Conservation (phyloP, 2,329 filamentous ascomycete genomes). For the Pezicula radicicola region DNA sequence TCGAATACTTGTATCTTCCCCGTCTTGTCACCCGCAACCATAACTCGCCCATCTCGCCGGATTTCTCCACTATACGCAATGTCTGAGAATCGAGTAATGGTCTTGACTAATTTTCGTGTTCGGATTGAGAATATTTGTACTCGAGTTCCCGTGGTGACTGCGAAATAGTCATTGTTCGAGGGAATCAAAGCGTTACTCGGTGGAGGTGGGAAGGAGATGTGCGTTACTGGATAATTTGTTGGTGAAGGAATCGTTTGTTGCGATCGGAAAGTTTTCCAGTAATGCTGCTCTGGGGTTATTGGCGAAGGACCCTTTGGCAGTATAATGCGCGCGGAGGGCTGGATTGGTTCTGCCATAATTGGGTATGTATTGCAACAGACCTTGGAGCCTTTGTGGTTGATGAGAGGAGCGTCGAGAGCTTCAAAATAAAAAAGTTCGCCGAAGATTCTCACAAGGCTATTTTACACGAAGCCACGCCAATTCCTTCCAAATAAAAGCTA, state of each 20-base stretch:
- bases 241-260: slow-evolving; percentile 87
- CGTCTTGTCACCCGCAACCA: slow-evolving; percentile 88
- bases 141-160: slow-evolving; percentile 89
- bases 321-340: slow-evolving; percentile 57
- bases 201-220: slow-evolving; percentile 71
- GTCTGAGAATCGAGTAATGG: slow-evolving; percentile 90
- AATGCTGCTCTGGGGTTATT: slow-evolving; percentile 86
- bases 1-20: slow-evolving; percentile 96
- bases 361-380: background rate
- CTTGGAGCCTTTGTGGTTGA: background rate
- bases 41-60: slow-evolving; percentile 79
- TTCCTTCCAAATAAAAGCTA: background rate
- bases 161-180: slow-evolving; percentile 70
- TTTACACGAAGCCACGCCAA: background rate
- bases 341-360: slow-evolving; percentile 11
- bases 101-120: slow-evolving; percentile 89
- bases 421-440: slow-evolving; percentile 1
- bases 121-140: slow-evolving; percentile 92
- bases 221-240: slow-evolving; percentile 83
- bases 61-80: slow-evolving; percentile 88
- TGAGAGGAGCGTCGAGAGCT: background rate
- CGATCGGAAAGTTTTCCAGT: slow-evolving; percentile 95
- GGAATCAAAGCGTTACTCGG: slow-evolving; percentile 35
- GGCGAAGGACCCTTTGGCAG: slow-evolving; percentile 79
- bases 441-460: slow-evolving; percentile 1